Base-by-base conservation (phyloP, 768 basidiomycete genomes). In the Pulveroboletus frians region DNA sequence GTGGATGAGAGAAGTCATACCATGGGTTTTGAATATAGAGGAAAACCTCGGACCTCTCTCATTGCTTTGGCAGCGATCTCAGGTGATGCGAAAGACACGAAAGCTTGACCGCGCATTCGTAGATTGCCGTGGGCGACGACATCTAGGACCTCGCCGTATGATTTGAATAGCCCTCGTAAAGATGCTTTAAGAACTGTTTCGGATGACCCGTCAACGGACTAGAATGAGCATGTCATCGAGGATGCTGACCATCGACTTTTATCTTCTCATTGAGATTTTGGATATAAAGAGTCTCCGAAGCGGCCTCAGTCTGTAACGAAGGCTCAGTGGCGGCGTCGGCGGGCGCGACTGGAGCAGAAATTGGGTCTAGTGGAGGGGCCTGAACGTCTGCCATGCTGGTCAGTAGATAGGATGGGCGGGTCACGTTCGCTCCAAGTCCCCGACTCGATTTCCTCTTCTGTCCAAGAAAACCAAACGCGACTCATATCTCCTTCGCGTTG, bases 71-170 rank as follows among this genome's bases (percentile, higher is more conserved):
- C 76, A 31, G 96, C 96, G 49, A 80, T 79, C 50, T 97, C 92
- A 45, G 83, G 74, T 30, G 83, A 83, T 49, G 77, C 77, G 67
- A 99, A 96, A 32, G 90, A 92, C 32, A 99, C 91, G 64, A 99
- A 99, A 4, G 96, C 96, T 71, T 99, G 96, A 14, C 96, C 96
- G 34, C 96, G 79, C 96, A 99, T 99, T 34, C 96, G 84, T 52
- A 99, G 71, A 73, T 96, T 98, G 45, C 76, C 71, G 68, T 99
- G 96, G 9, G 94, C 93, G 17, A 93, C 88, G n/a, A 99, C 92
- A 63, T 95, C 92, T 23, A 97, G 70, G 15, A 99, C 88, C 53
- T 89, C 85, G 11, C 93, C 92, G 61, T 97, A 99, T 13, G 85
- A 78, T 68, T 92, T 92, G 78, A 99, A 98, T 27, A 99, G 76